phyloP scores from a whole-genome alignment of 148 eudicot genomes.

The Rhododendron ovatum region DNA sequence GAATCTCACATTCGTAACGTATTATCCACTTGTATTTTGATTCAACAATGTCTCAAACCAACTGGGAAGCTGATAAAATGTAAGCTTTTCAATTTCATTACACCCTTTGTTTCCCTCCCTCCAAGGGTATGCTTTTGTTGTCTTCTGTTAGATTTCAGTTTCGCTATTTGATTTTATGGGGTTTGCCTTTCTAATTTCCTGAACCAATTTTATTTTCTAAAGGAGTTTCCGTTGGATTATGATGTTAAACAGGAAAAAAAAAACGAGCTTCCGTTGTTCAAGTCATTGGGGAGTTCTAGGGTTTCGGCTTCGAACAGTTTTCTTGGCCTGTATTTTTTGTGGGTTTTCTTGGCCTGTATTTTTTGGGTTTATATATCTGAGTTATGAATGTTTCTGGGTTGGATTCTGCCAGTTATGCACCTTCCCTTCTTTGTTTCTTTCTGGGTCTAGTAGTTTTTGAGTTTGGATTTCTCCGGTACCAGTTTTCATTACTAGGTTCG shows the following conservation, averaged over 20 bases:
- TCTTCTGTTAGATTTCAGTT: constrained; percentile 23
- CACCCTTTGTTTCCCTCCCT: not conserved
- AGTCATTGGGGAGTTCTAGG: constrained; percentile 10
- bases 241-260: not conserved
- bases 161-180: not conserved
- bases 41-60: constrained; percentile 64
- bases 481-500: not conserved
- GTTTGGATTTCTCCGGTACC: not conserved
- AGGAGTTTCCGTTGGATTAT: not conserved
- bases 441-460: not conserved
- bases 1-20: not conserved
- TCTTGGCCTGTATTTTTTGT: not conserved
- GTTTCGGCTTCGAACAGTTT: constrained; percentile 5
- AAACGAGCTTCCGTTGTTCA: not conserved
- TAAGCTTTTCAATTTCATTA: constrained; percentile 25
- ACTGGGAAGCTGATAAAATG: constrained; percentile 98
- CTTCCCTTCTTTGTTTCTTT: not conserved
- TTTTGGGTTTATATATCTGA: constrained; percentile 1
- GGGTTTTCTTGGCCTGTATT: not conserved
- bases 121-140: not conserved
- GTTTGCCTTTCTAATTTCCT: not conserved
- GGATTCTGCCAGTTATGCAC: not conserved
- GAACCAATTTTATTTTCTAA: not conserved
- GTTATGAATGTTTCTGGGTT: not conserved
- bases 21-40: not conserved